Conservation (phyloP, 2,329 filamentous ascomycete genomes). For the Fusarium sterilihyphosum region DNA sequence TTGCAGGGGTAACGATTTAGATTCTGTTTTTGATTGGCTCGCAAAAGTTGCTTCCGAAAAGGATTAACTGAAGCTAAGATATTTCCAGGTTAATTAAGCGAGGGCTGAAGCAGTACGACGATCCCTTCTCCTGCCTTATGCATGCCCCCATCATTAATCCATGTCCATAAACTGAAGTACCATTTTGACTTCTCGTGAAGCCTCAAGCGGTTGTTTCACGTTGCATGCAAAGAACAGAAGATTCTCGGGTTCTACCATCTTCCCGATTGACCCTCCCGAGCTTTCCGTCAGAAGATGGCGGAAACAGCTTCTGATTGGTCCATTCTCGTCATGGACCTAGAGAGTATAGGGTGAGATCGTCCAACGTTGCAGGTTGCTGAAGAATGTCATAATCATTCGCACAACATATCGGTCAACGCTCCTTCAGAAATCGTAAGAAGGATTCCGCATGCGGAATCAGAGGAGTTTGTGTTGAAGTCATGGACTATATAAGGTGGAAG, state of each 20-base stretch:
- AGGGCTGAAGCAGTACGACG: background rate
- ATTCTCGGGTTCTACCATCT: background rate
- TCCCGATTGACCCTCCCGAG: background rate
- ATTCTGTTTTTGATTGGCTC: background rate
- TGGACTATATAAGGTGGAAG: fast-evolving
- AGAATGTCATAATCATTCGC: background rate
- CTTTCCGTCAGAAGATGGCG: fast-evolving
- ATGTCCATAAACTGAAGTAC: background rate
- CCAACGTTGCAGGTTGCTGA: background rate
- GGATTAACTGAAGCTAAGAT: background rate
- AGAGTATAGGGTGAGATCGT: background rate
- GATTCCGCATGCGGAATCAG: background rate
- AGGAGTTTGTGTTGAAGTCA: fast-evolving
- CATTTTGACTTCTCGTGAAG: background rate
- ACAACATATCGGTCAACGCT: background rate
- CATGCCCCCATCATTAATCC: background rate
- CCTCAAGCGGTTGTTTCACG: background rate
- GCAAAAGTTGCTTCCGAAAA: too few relatives aligned
- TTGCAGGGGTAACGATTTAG: too few relatives aligned
- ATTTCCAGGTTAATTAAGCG: background rate
- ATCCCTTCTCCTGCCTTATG: background rate
- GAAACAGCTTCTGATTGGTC: background rate
- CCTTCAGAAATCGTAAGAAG: fast-evolving
- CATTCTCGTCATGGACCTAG: fast-evolving
- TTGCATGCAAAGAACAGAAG: background rate